Evolutionary conservation across 148 eudicot species (phyloP).

Genomic region (Hydrangea macrophylla): DNA sequence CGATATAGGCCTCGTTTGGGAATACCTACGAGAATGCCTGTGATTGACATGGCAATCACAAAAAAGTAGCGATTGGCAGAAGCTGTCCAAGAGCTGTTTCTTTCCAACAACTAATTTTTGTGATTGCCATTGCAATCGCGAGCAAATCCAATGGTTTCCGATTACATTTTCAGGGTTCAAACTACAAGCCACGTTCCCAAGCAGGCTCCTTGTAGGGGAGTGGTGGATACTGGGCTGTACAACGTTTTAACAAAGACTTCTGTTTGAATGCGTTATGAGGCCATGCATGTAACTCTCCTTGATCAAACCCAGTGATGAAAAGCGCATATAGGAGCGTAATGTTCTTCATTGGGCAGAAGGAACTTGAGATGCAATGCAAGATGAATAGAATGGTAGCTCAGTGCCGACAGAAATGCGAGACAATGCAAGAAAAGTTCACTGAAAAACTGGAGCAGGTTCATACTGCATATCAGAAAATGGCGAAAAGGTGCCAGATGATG

Average conservation of each 20-base stretch:
- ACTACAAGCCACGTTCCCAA: no score
- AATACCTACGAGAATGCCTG: no score
- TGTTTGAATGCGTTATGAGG: not conserved
- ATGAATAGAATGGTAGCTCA: conserved; percentile 74
- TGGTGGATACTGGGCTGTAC: not conserved
- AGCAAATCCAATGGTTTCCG: no score
- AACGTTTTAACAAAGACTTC: no score
- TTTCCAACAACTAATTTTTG: no score
- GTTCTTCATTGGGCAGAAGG: conserved; percentile 86
- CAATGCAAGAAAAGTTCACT: conserved; percentile 75
- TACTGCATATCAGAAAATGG: conserved; percentile 87
- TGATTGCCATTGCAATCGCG: no score
- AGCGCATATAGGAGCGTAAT: conserved; percentile 84
- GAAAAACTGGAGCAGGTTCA: conserved; percentile 83
- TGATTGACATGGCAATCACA: no score
- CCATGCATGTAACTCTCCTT: conserved; percentile 39
- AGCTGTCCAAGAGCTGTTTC: no score
- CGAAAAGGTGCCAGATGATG: conserved; percentile 86
- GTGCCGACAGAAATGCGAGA: conserved; percentile 80
- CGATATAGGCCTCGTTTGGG: no score
- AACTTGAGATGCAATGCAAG: conserved; percentile 90
- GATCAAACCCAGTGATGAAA: conserved; percentile 70
- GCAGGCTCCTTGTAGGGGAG: no score
- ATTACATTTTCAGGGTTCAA: no score
- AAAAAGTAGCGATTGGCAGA: no score